These are phyloP conservation scores for Cercospora canescens DNA, from an alignment of 2,329 filamentous ascomycete genomes.

Conservation along the genomic window DNA sequence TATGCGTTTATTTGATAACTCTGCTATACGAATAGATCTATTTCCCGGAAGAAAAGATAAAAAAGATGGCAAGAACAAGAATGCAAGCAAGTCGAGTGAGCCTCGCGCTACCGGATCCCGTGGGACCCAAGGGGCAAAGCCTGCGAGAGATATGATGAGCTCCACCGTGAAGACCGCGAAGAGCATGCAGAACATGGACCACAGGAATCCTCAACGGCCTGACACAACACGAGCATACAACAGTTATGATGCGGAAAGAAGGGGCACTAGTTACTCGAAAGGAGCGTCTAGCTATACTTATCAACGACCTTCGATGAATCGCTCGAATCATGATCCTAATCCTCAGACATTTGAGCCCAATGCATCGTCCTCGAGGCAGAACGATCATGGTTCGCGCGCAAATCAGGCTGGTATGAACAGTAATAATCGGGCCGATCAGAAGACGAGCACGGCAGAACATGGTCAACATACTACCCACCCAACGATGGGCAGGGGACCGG, in stretches of 20 bases:
- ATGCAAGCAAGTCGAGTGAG: not conserved
- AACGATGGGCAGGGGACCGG: not conserved
- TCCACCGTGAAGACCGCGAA: not conserved
- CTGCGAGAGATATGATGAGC: not conserved
- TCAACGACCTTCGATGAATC: not conserved
- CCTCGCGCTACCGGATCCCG: not conserved
- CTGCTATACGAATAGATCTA: conserved; percentile 17
- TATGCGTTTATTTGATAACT: conserved; percentile 17
- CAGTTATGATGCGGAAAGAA: not conserved
- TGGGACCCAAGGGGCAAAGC: not conserved
- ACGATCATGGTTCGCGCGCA: not conserved
- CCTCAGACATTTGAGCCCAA: not conserved
- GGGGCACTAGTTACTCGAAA: not conserved
- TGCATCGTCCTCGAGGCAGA: not conserved
- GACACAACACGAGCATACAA: conserved; percentile 1
- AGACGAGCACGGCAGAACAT: not conserved
- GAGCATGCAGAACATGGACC: conserved; percentile 7
- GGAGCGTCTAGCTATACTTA: not conserved
- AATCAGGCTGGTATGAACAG: not conserved
- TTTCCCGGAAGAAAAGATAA: conserved; percentile 15
- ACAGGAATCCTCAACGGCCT: not conserved
- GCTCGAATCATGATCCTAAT: not conserved
- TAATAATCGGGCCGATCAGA: not conserved
- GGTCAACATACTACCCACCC: not conserved
- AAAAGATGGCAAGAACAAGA: conserved; percentile 8